Evolutionary conservation across 306 rosid genomes (phyloP), one percentile per base, ranked within the genome.

Genomic region (Cucurbita argyrosperma): DNA sequence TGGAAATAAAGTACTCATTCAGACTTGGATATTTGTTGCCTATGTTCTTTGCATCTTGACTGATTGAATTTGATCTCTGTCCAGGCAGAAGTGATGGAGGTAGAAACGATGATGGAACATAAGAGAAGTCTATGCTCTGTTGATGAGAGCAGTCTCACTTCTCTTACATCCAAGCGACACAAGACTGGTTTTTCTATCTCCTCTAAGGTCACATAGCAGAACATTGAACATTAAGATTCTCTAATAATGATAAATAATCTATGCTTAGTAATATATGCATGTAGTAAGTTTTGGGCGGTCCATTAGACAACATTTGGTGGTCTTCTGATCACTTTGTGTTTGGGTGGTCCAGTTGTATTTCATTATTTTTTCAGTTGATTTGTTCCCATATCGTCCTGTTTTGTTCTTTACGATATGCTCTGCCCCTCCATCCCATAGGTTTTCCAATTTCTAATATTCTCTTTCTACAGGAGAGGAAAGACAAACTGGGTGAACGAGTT

Each of bases 111-210:
- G 96, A 84, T 86, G 82, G 96, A 85, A 71, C 92, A 85, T 65
- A 90, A 93, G 85, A 86, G 97, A 82, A 83, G 84, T 80, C 87
- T 87, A 15, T 90, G 96, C 84, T 81, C 96, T 77, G 89, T 89
- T 58, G 98, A 93, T 66, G 90, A 89, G 82, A 84, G 83, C 83
- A 84, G 71, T 43, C 84, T 83, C 77, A 65, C 86, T 46, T 85
- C 94, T 53, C 85, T 89, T 83, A 87, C 92, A 59, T 75, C 97
- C n/a, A 94, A 94, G 83, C 87, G 96, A 75, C 97, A 87, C 49
- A 94, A 94, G 86, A 77, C 92, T 50, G 96, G 88, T 84, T 83
- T 94, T 77, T 81, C 95, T 4, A 81, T 88, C 78, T 83, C 87
- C 59, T 35, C 95, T 10, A 93, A 93, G 98, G 98, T 93, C 68